Percentiles rank a stretch among this genome's conserved stretches.
Conservation (phyloP, 768 basidiomycete genomes). For the Mycena latifolia region DNA sequence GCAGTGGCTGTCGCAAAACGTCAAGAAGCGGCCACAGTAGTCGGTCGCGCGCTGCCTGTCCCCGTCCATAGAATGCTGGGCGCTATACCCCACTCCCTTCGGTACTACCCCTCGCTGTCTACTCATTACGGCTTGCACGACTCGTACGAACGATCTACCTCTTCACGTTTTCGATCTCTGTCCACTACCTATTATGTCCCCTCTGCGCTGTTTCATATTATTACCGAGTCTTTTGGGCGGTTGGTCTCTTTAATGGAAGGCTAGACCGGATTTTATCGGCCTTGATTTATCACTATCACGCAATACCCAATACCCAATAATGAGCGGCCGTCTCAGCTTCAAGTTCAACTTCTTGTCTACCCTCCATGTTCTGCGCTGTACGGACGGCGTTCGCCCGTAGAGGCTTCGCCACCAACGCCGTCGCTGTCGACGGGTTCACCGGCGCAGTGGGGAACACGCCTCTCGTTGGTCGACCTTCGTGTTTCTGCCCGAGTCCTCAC, state of each 20-base stretch:
- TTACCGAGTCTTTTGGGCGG: slow-evolving; percentile 28
- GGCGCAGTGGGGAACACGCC: slow-evolving; percentile 96
- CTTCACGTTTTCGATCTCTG: slow-evolving; percentile 25
- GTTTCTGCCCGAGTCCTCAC: slow-evolving; percentile 9
- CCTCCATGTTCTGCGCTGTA: slow-evolving; percentile 50
- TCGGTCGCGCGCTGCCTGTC: not conserved
- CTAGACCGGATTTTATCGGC: not conserved
- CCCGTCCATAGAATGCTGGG: slow-evolving; percentile 18
- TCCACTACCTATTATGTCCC: slow-evolving; percentile 24
- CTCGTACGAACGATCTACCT: slow-evolving; percentile 34
- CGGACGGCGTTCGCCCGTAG: slow-evolving; percentile 45
- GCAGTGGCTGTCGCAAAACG: slow-evolving; percentile 97
- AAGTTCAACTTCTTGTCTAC: slow-evolving; percentile 20
- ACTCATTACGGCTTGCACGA: slow-evolving; percentile 32
- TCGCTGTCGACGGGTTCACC: slow-evolving; percentile 79
- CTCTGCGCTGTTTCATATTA: slow-evolving; percentile 28
- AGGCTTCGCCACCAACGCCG: slow-evolving; percentile 52
- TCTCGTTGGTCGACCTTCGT: slow-evolving; percentile 64
- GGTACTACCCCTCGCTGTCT: slow-evolving; percentile 30
- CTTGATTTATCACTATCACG: slow-evolving; percentile 3
- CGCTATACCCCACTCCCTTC: slow-evolving; percentile 27
- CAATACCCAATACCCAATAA: slow-evolving; percentile 12
- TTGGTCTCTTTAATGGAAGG: slow-evolving; percentile 27
- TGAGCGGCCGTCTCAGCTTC: not conserved
- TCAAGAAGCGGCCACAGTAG: slow-evolving; percentile 90